Percentiles rank a stretch among this genome's conserved stretches.
phyloP scores from a whole-genome alignment of 2,329 filamentous ascomycete species.

The Neobulgaria alba region DNA sequence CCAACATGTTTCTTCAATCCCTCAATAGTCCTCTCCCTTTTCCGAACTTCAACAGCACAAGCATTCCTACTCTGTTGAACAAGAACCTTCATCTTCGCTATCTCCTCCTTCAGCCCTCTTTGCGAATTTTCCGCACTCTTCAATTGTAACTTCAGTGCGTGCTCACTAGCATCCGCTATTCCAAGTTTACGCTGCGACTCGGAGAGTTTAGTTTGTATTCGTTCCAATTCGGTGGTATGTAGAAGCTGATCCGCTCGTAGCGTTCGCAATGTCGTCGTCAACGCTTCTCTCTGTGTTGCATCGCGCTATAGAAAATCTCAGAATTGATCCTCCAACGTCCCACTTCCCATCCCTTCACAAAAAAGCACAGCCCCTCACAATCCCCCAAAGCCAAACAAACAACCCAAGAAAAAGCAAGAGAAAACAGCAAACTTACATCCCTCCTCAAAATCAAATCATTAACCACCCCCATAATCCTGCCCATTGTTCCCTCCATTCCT shows the following conservation, averaged over 20 bases:
- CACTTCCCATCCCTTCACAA: background rate
- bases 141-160: conserved; percentile 59
- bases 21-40: conserved; percentile 82
- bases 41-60: conserved; percentile 84
- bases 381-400: background rate
- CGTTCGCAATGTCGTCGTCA: conserved; percentile 68
- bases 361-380: background rate
- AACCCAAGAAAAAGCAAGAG: background rate
- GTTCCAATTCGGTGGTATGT: conserved; percentile 59
- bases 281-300: conserved; percentile 75
- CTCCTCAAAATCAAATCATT: conserved; percentile 87
- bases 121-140: conserved; percentile 66
- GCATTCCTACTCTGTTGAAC: conserved; percentile 77
- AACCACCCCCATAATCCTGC: conserved; percentile 80
- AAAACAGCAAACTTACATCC: conserved; percentile 54
- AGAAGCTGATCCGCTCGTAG: conserved; percentile 68
- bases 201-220: conserved; percentile 43
- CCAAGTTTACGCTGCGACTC: conserved; percentile 49
- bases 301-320: conserved; percentile 54
- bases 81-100: conserved; percentile 66
- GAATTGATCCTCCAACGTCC: background rate
- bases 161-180: conserved; percentile 60
- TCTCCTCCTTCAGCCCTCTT: conserved; percentile 75
- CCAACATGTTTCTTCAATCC: conserved; percentile 79
- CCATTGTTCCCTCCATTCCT: conserved; percentile 64